Evolutionary conservation across 257 asterid species (phyloP).

Genomic region (Ehretia macrophylla): DNA sequence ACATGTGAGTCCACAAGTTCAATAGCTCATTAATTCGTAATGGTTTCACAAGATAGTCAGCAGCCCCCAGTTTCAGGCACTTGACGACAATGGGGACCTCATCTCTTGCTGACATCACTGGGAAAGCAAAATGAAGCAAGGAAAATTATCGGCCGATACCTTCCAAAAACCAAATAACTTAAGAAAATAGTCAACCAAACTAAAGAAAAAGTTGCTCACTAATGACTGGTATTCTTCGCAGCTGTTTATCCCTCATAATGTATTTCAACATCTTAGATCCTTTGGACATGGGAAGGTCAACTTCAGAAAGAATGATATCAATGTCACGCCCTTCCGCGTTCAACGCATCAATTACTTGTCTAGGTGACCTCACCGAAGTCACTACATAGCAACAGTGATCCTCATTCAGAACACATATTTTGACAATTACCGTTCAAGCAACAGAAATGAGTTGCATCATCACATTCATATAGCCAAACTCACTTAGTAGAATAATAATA

Average conservation of each 20-base stretch:
- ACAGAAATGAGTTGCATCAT: too few relatives aligned
- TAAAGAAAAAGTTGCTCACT: constrained; percentile 39
- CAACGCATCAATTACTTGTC: constrained; percentile 89
- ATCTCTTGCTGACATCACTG: constrained; percentile 95
- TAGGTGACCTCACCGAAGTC: constrained; percentile 81
- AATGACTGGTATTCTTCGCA: constrained; percentile 84
- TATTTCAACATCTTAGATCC: constrained; percentile 69
- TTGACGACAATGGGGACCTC: constrained; percentile 83
- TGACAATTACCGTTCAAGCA: too few relatives aligned
- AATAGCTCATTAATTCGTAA: constrained; percentile 87
- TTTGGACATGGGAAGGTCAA: constrained; percentile 88
- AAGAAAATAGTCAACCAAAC: not conserved
- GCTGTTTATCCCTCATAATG: constrained; percentile 74
- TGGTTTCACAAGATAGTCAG: constrained; percentile 98
- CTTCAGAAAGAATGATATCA: constrained; percentile 85
- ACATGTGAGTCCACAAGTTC: constrained; percentile 99
- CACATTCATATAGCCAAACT: too few relatives aligned
- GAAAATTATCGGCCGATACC: not conserved
- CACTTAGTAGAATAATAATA: too few relatives aligned
- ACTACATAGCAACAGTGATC: constrained; percentile 40
- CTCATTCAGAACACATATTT: not conserved
- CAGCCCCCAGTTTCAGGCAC: constrained; percentile 93
- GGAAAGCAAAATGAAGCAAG: constrained; percentile 17
- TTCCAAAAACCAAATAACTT: not conserved
- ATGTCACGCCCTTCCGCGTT: constrained; percentile 87